Conservation (phyloP, 1,284 basidiomycete genomes). For the Phaffia rhodozyma region DNA sequence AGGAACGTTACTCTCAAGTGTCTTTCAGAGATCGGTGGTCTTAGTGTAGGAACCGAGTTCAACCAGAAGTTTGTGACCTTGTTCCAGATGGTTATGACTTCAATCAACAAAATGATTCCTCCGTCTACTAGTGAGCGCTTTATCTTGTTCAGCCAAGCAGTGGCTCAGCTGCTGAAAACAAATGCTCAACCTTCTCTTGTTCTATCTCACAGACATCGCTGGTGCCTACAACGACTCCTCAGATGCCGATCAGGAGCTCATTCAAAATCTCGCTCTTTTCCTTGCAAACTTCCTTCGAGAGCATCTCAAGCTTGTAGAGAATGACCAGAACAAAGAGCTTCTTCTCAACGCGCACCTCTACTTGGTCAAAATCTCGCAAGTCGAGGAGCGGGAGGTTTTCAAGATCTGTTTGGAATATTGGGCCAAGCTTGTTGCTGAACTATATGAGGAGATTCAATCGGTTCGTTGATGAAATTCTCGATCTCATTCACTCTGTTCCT, state of each 20-base stretch:
- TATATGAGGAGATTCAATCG: slow-evolving; percentile 92
- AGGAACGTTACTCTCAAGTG: slow-evolving; percentile 96
- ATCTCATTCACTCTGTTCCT: background rate
- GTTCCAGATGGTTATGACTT: slow-evolving; percentile 97
- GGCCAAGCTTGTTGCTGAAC: slow-evolving; percentile 91
- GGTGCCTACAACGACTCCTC: slow-evolving; percentile 82
- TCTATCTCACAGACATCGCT: slow-evolving; percentile 52
- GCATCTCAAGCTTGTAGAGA: slow-evolving; percentile 87
- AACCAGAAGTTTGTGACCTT: slow-evolving; percentile 96
- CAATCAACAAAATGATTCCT: slow-evolving; percentile 93
- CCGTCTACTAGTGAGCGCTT: slow-evolving; percentile 57
- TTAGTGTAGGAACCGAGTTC: slow-evolving; percentile 96
- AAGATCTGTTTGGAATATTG: slow-evolving; percentile 99
- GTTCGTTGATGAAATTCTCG: slow-evolving; percentile 12
- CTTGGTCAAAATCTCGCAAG: slow-evolving; percentile 96
- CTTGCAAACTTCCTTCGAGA: slow-evolving; percentile 88
- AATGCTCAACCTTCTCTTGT: slow-evolving; percentile 9
- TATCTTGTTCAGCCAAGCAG: background rate
- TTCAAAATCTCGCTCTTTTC: slow-evolving; percentile 94
- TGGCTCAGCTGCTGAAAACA: no score
- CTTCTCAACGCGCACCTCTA: slow-evolving; percentile 94
- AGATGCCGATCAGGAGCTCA: slow-evolving; percentile 91
- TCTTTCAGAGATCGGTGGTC: slow-evolving; percentile 87
- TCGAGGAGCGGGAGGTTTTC: slow-evolving; percentile 97
- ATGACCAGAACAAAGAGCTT: slow-evolving; percentile 80